Evolutionary conservation across 805 yeast species (phyloP).

Genomic region (Hemisphaericaspora nanyangensis): DNA sequence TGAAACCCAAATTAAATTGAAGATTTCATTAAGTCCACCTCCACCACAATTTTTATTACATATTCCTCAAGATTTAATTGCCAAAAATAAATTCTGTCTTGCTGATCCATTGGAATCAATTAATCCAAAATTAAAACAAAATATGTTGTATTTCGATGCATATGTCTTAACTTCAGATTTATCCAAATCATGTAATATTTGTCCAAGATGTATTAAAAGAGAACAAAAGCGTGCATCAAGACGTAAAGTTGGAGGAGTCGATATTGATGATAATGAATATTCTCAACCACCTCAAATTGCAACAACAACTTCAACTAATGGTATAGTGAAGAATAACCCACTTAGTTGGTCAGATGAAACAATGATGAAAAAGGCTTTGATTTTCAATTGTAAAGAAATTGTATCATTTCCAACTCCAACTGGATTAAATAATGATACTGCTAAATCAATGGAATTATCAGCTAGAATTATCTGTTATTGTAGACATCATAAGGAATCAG

Average conservation of each 20-base stretch:
- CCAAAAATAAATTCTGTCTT: constrained; percentile 80
- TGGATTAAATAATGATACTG: constrained; percentile 28
- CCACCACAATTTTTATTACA: constrained; percentile 72
- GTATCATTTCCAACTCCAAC: constrained; percentile 66
- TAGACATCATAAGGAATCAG: constrained; percentile 87
- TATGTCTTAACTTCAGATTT: constrained; percentile 64
- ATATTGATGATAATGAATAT: constrained; percentile 6
- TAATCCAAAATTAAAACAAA: constrained; percentile 39
- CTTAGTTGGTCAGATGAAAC: constrained; percentile 74
- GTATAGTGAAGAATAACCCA: constrained; percentile 47
- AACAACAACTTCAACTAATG: constrained; percentile 13
- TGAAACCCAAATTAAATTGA: constrained; percentile 89
- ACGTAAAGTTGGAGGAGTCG: constrained; percentile 64
- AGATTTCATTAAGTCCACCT: constrained; percentile 65
- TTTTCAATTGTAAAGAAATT: constrained; percentile 88
- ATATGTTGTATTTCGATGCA: constrained; percentile 68
- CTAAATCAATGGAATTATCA: constrained; percentile 44
- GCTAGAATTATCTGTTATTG: constrained; percentile 93
- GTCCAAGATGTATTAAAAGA: constrained; percentile 85
- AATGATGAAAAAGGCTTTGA: constrained; percentile 74
- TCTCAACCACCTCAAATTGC: background rate
- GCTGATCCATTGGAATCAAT: constrained; percentile 45
- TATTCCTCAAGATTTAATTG: constrained; percentile 81
- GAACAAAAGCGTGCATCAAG: constrained; percentile 93
- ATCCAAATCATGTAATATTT: constrained; percentile 60